A percentile compares a stretch with the other conserved stretches of the same genome.
These are phyloP conservation scores for Scleroderma bovista DNA, from an alignment of 768 basidiomycete genomes.

Conservation along the genomic window DNA sequence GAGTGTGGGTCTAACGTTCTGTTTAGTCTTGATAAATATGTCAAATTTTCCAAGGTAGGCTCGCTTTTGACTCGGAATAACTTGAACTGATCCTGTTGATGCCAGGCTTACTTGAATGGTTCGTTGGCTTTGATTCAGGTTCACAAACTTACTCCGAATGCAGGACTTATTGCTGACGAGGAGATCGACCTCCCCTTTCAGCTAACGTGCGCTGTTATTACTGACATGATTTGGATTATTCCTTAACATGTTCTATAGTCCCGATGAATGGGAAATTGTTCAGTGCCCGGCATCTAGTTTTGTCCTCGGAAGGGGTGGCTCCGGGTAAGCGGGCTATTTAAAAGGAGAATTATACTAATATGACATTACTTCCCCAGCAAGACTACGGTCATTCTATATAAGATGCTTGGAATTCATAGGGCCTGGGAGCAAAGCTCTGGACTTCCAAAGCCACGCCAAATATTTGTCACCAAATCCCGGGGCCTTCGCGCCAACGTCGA, in stretches of 20 bases:
- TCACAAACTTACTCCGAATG: neutral
- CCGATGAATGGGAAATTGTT: conserved; percentile 49
- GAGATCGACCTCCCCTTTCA: conserved; percentile 3
- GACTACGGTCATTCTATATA: conserved; percentile 67
- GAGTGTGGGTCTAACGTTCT: neutral
- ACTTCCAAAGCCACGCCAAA: conserved; percentile 46
- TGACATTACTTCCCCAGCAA: conserved; percentile 37
- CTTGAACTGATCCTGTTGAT: neutral
- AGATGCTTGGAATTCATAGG: conserved; percentile 57
- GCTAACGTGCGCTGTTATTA: conserved; percentile 1
- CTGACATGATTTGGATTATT: conserved; percentile 10
- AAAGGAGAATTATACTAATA: neutral
- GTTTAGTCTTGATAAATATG: conserved; percentile 5
- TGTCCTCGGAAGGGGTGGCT: conserved; percentile 61
- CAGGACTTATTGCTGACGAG: conserved; percentile 5
- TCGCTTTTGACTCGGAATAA: neutral
- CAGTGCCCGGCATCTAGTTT: conserved; percentile 52
- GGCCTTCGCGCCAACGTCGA: conserved; percentile 58
- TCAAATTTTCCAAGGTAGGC: conserved; percentile 5
- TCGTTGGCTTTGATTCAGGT: neutral
- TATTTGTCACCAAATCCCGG: conserved; percentile 63
- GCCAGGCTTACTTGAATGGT: conserved; percentile 5
- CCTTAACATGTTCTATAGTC: conserved; percentile 15
- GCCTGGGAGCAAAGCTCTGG: conserved; percentile 35
- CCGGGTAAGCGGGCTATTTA: conserved; percentile 40